Conservation (phyloP, 164 flowering plant species). For the Magnolia officinalis region DNA sequence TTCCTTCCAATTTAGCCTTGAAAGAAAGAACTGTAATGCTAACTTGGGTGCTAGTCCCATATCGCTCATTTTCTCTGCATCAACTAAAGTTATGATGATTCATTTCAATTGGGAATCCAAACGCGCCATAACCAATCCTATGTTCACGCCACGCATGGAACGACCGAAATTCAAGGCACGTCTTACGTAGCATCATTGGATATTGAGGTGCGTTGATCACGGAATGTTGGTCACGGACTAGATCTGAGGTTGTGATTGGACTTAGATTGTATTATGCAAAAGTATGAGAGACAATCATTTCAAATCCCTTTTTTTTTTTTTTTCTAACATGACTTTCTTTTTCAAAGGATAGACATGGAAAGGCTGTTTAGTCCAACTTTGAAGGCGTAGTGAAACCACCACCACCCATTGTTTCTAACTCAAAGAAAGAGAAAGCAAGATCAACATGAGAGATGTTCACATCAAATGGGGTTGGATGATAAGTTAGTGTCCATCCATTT, state of each 20-base stretch:
- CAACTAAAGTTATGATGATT: background rate
- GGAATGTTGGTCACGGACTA: conserved; percentile 2
- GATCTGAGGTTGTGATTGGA: background rate
- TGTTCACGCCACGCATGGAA: background rate
- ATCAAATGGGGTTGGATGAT: background rate
- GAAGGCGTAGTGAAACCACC: conserved; percentile 25
- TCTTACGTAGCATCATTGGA: background rate
- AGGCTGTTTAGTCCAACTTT: conserved; percentile 22
- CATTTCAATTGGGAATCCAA: background rate
- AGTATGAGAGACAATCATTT: conserved; percentile 12
- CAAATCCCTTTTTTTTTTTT: conserved; percentile 8
- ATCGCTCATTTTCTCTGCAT: background rate
- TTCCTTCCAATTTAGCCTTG: too few relatives aligned
- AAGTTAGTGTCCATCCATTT: too few relatives aligned
- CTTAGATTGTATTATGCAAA: background rate
- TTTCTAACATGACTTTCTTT: conserved; percentile 3
- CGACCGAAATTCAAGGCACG: conserved; percentile 5
- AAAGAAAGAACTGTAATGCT: too few relatives aligned
- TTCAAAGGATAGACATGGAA: conserved; percentile 7
- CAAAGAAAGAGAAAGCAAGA: background rate
- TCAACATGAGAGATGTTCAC: background rate
- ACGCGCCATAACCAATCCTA: background rate
- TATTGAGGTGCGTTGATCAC: background rate
- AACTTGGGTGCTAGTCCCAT: too few relatives aligned
- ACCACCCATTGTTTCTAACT: background rate